A percentile compares a stretch with the other conserved stretches of the same genome.
These are phyloP conservation scores for Vaccinium corymbosum DNA, from an alignment of 148 eudicot genomes.

Conservation along the genomic window DNA sequence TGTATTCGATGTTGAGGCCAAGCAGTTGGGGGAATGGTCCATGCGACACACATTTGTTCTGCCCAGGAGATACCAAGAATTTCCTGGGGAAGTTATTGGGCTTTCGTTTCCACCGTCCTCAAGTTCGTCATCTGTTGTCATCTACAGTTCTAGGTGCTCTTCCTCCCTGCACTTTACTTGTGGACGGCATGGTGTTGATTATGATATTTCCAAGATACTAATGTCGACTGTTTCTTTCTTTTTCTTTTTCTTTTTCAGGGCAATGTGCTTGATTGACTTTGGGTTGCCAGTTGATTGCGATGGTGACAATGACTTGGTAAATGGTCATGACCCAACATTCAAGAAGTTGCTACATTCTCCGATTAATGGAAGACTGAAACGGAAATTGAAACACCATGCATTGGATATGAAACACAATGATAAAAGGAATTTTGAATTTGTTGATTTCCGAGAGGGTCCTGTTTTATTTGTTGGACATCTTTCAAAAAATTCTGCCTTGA, in stretches of 20 bases:
- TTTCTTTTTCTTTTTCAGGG: slow-evolving; percentile 36
- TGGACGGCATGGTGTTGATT: not conserved
- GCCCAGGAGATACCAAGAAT: slow-evolving; percentile 54
- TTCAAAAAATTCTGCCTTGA: slow-evolving; percentile 57
- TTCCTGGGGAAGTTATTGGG: slow-evolving; percentile 96
- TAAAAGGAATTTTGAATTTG: slow-evolving; percentile 55
- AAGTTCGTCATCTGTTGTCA: slow-evolving; percentile 53
- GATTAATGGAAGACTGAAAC: slow-evolving; percentile 39
- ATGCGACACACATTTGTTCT: slow-evolving; percentile 39
- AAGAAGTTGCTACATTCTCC: slow-evolving; percentile 36
- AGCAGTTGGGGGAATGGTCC: slow-evolving; percentile 85
- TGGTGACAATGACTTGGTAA: slow-evolving; percentile 31
- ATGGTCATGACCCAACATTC: slow-evolving; percentile 31
- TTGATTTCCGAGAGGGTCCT: slow-evolving; percentile 55
- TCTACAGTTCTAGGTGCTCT: slow-evolving; percentile 78
- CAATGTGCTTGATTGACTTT: slow-evolving; percentile 88
- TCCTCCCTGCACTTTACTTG: not conserved
- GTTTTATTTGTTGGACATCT: slow-evolving; percentile 81
- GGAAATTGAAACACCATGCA: slow-evolving; percentile 32
- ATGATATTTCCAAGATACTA: not conserved
- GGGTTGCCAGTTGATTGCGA: slow-evolving; percentile 61
- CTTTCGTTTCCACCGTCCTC: slow-evolving; percentile 80
- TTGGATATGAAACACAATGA: slow-evolving; percentile 31
- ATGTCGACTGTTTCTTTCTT: not conserved
- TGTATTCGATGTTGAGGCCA: slow-evolving; percentile 90